Conservation (phyloP, 352 stramenopile genomes). For the Plasmopara muralis region DNA sequence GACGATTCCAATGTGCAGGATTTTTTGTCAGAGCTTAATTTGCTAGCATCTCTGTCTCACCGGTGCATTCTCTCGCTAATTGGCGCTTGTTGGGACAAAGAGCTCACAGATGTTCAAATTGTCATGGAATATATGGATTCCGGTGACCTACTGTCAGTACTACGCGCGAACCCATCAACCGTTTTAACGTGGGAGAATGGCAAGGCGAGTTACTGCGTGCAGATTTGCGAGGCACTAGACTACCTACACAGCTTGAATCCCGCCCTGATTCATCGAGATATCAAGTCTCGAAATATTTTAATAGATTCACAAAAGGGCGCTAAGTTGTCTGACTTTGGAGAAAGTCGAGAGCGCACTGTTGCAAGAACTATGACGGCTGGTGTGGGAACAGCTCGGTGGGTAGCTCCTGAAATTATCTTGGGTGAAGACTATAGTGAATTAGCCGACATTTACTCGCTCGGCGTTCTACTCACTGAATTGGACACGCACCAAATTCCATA, state of each 20-base stretch:
- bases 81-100: slow-evolving; percentile 66
- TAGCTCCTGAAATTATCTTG: slow-evolving; percentile 72
- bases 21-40: slow-evolving; percentile 79
- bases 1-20: slow-evolving; percentile 51
- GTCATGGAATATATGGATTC: slow-evolving; percentile 81
- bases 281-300: slow-evolving; percentile 90
- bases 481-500: slow-evolving; percentile 74
- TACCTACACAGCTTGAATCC: slow-evolving; percentile 84
- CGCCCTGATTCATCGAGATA: slow-evolving; percentile 88
- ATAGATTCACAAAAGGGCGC: slow-evolving; percentile 66
- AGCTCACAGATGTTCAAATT: slow-evolving; percentile 62
- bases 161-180: slow-evolving; percentile 35
- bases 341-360: slow-evolving; percentile 68
- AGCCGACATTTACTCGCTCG: slow-evolving; percentile 69
- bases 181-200: slow-evolving; percentile 47
- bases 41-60: slow-evolving; percentile 65
- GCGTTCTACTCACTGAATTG: slow-evolving; percentile 60
- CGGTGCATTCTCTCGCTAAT: slow-evolving; percentile 68
- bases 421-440: slow-evolving; percentile 70
- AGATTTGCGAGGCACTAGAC: slow-evolving; percentile 78
- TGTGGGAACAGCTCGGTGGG: slow-evolving; percentile 68
- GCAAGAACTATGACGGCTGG: slow-evolving; percentile 69
- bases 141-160: slow-evolving; percentile 56
- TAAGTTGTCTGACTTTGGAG: slow-evolving; percentile 71
- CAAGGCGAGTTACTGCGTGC: slow-evolving; percentile 70